Base-by-base conservation (phyloP, 495 filamentous ascomycete genomes). In the Penicillium samsonianum region DNA sequence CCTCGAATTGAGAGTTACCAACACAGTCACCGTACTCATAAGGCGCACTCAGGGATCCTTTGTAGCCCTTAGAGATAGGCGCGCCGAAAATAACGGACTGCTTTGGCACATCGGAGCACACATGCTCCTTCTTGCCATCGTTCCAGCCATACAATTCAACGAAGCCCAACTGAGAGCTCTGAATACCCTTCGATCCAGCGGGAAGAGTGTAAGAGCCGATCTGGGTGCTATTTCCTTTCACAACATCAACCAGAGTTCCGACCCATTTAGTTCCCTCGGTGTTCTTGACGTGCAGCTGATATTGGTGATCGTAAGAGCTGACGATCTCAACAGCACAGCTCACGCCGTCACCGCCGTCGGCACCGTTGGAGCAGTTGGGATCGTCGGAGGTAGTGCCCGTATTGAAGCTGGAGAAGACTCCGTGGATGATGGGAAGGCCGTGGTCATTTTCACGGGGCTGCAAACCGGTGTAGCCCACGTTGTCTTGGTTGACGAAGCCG, bases 11-110 rank as follows among this genome's bases (percentile, higher is more conserved):
- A 16, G 52, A 63, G 60, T 69, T 25, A 22, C 67, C 68, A 50
- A 59, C 62, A 54, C 68, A 71, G 43, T 71, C 68, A 5, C 69
- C 69, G 49, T 71, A 69, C 51, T 69, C 64, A 56, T 71, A 67
- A 23, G 67, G 58, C 53, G 61, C 58, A 1, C 28, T 28, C 40
- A 67, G 2, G 10, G n/a, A 38, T 10, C 62, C 67, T 19, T 19
- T 0, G 1, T 41, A 51, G 1, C 58, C 67, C 23, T 55, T 40
- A 5, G 58, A 53, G 50, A 48, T 55, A 4, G 64, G 64, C 1
- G 46, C 42, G 10, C 67, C 62, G 41, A 71, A 71, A 17, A 42
- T 57, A 16, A 61, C 64, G 0, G 33, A 37, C 38, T 58, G 50
- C 51, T 47, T 51, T 0, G 69, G 67, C 52, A 69, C 41, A 17